Conservation (phyloP, 2,329 filamentous ascomycete species). For the Venturia aucupariae region DNA sequence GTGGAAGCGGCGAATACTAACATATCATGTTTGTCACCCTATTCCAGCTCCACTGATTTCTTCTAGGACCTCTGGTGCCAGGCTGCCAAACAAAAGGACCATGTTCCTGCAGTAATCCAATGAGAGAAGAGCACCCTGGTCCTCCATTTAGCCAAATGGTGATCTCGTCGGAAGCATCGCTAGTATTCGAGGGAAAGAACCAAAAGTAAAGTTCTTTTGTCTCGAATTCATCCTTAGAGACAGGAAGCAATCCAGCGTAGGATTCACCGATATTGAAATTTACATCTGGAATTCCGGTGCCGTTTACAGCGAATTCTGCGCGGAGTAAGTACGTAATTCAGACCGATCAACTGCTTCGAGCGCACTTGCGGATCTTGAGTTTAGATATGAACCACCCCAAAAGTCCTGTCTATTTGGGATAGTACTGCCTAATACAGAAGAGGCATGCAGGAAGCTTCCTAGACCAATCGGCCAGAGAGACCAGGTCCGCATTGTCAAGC, state of each 20-base stretch:
- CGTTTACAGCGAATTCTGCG: conserved; percentile 28
- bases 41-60: conserved; percentile 10
- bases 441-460: background rate
- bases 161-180: conserved; percentile 18
- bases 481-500: background rate
- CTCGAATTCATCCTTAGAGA: conserved; percentile 37
- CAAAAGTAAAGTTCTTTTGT: conserved; percentile 40
- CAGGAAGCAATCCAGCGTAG: conserved; percentile 42
- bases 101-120: conserved; percentile 18
- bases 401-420: background rate
- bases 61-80: conserved; percentile 33
- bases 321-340: background rate
- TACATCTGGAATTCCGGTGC: conserved; percentile 38
- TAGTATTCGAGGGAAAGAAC: conserved; percentile 41
- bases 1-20: background rate
- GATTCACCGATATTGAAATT: conserved; percentile 36
- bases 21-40: background rate
- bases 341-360: background rate
- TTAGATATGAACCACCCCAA: background rate
- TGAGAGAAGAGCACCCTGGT: conserved; percentile 17
- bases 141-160: conserved; percentile 21
- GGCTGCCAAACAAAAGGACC: conserved; percentile 17
- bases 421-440: background rate
- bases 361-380: background rate
- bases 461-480: background rate